Evolutionary conservation across 345 rosid species (phyloP).

Genomic region (Arabis hirsuta): DNA sequence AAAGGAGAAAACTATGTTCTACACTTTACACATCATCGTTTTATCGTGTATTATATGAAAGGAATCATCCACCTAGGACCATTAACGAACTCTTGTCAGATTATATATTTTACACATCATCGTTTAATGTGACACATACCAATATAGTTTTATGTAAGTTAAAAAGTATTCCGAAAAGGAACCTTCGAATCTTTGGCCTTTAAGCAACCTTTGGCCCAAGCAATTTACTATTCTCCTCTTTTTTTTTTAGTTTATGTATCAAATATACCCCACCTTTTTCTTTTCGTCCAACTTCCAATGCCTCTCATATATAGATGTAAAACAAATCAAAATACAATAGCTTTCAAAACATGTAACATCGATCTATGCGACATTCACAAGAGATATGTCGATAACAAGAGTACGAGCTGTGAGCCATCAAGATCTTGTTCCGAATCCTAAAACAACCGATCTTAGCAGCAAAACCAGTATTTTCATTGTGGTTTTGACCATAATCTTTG

Average conservation of each 20-base stretch:
- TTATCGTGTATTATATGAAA: slow-evolving; percentile 11
- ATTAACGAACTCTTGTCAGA: slow-evolving; percentile 32
- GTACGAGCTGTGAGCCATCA: slow-evolving; percentile 76
- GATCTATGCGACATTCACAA: slow-evolving; percentile 23
- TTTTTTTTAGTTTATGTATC: slow-evolving; percentile 14
- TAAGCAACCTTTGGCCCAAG: slow-evolving; percentile 95
- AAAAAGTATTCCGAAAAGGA: slow-evolving; percentile 32
- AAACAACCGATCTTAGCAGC: slow-evolving; percentile 69
- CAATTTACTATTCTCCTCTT: slow-evolving; percentile 51
- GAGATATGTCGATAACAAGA: slow-evolving; percentile 51
- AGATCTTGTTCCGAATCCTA: slow-evolving; percentile 69
- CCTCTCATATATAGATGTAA: slow-evolving; percentile 23
- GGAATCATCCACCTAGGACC: slow-evolving; percentile 26
- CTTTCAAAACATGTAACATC: slow-evolving; percentile 18
- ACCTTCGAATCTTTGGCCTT: slow-evolving; percentile 70
- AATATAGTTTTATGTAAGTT: not conserved
- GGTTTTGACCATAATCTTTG: slow-evolving; percentile 64
- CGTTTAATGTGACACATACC: slow-evolving; percentile 7
- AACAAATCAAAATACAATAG: slow-evolving; percentile 11
- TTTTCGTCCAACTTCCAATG: slow-evolving; percentile 15
- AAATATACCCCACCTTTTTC: slow-evolving; percentile 23
- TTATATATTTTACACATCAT: slow-evolving; percentile 34
- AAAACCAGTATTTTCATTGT: slow-evolving; percentile 58
- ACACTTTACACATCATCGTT: not conserved
- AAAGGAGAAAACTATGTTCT: not conserved